A percentile compares a stretch with the other conserved stretches of the same genome.
These are phyloP conservation scores for Penicillium cosmopolitanum DNA, from an alignment of 495 filamentous ascomycete genomes.

Conservation along the genomic window DNA sequence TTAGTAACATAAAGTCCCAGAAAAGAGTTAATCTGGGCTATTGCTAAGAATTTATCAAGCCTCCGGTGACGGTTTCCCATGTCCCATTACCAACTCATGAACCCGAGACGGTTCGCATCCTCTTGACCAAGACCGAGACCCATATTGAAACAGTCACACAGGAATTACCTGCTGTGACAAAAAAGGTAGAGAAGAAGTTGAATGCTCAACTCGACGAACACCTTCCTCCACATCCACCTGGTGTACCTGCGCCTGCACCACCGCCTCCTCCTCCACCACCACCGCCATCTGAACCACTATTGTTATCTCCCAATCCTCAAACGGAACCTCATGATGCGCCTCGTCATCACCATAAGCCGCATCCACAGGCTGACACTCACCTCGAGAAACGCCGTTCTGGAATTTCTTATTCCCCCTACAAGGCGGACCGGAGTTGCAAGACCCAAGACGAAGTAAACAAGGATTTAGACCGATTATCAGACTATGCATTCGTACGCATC, in stretches of 20 bases:
- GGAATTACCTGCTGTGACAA: neutral
- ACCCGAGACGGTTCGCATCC: neutral
- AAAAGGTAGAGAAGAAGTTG: slow-evolving; percentile 2
- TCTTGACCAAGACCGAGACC: neutral
- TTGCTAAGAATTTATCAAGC: slow-evolving; percentile 12
- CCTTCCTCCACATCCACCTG: neutral
- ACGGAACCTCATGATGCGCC: neutral
- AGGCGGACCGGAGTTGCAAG: slow-evolving; percentile 67
- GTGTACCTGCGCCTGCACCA: neutral
- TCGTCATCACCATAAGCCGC: slow-evolving; percentile 6
- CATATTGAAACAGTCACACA: neutral
- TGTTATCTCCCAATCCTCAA: slow-evolving; percentile 1
- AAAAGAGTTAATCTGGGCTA: neutral
- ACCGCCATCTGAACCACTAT: neutral
- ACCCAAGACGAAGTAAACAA: slow-evolving; percentile 58
- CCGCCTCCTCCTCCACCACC: neutral
- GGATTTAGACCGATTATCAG: slow-evolving; percentile 60
- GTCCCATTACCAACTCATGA: slow-evolving; percentile 5
- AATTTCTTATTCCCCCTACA: slow-evolving; percentile 78
- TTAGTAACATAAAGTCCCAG: slow-evolving; percentile 13
- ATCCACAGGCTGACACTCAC: slow-evolving; percentile 17
- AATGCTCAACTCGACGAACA: neutral
- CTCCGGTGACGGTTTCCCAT: slow-evolving; percentile 1
- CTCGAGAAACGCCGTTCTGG: slow-evolving; percentile 43
- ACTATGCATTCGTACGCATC: slow-evolving; percentile 67